Evolutionary conservation across 2,329 filamentous ascomycete species (phyloP).

Genomic region (Iodosphaeria phyllophila): DNA sequence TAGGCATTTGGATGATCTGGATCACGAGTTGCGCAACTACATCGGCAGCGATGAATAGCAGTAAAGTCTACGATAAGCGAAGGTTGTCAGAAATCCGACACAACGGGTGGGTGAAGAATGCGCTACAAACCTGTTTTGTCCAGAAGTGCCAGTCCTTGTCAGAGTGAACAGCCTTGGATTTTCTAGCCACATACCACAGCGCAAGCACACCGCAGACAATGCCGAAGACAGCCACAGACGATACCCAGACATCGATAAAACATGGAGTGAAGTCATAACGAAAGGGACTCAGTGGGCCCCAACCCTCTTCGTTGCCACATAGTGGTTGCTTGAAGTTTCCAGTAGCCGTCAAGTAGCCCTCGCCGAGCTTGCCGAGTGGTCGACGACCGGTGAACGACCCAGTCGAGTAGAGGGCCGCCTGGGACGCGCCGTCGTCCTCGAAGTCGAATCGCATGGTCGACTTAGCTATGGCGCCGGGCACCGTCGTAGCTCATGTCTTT

Average conservation of each 20-base stretch:
- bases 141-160: conserved; percentile 86
- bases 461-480: conserved; percentile 5
- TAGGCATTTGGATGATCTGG: conserved; percentile 51
- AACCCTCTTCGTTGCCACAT: conserved; percentile 81
- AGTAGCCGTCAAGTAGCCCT: conserved; percentile 39
- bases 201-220: conserved; percentile 60
- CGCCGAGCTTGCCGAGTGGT: conserved; percentile 27
- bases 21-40: conserved; percentile 55
- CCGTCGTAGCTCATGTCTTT: too few relatives aligned
- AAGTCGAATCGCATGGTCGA: conserved; percentile 18
- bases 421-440: conserved; percentile 17
- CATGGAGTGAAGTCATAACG: conserved; percentile 94
- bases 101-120: conserved; percentile 7
- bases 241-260: conserved; percentile 85
- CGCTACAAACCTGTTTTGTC: conserved; percentile 56
- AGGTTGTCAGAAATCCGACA: conserved; percentile 4
- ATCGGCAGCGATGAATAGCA: conserved; percentile 49
- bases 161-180: conserved; percentile 45
- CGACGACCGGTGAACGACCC: conserved; percentile 44
- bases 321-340: conserved; percentile 43
- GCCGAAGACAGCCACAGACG: conserved; percentile 60
- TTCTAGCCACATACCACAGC: conserved; percentile 60
- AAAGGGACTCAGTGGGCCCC: conserved; percentile 76
- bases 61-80: conserved; percentile 23
- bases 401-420: conserved; percentile 31